These are phyloP conservation scores for Cryptococcus sp. DNA, from an alignment of 1,284 basidiomycete species.

Conservation along the genomic window DNA sequence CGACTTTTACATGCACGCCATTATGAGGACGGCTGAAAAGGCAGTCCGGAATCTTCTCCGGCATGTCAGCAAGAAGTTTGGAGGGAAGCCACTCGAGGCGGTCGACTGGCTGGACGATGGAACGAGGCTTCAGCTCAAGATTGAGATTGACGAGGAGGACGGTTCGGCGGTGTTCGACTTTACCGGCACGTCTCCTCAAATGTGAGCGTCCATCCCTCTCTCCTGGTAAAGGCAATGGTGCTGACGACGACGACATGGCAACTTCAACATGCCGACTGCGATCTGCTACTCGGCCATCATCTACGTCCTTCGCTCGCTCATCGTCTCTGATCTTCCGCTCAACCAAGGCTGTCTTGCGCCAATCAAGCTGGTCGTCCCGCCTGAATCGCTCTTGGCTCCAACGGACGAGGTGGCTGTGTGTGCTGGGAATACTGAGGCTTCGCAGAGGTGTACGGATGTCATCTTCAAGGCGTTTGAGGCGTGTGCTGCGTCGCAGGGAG, in stretches of 20 bases:
- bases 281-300: conserved; percentile 91
- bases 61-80: conserved; percentile 67
- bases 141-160: conserved; percentile 71
- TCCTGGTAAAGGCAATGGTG: conserved; percentile 42
- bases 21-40: conserved; percentile 81
- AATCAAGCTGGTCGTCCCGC: conserved; percentile 54
- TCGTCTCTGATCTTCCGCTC: conserved; percentile 78
- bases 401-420: conserved; percentile 84
- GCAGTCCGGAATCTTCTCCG: conserved; percentile 77
- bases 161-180: conserved; percentile 89
- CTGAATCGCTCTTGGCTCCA: conserved; percentile 72
- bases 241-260: conserved; percentile 18
- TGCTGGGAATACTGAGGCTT: conserved; percentile 87
- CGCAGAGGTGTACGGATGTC: conserved; percentile 90
- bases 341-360: conserved; percentile 43
- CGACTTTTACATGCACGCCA: conserved; percentile 71
- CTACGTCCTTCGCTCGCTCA: conserved; percentile 88
- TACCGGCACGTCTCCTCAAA: conserved; percentile 76
- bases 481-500: conserved; percentile 88
- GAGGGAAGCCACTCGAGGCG: conserved; percentile 59
- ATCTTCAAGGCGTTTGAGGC: conserved; percentile 90
- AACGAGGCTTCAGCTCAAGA: conserved; percentile 51
- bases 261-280: conserved; percentile 58
- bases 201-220: conserved; percentile 54
- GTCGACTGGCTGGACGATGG: conserved; percentile 40